Evolutionary conservation across 495 filamentous ascomycete genomes (phyloP).

Genomic region (Daldinia loculata): DNA sequence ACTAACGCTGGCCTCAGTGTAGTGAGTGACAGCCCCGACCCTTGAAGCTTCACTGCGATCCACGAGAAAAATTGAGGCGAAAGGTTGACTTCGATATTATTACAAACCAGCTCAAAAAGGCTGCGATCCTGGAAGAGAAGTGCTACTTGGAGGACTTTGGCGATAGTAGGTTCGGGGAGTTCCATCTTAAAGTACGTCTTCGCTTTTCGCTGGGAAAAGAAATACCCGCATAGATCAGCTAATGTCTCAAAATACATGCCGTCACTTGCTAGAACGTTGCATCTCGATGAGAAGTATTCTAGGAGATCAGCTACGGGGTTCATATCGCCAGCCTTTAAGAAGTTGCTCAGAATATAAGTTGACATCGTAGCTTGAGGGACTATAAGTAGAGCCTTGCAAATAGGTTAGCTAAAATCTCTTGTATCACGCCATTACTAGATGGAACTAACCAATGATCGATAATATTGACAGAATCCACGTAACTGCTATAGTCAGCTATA

Average conservation of each 20-base stretch:
- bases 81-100: conserved; percentile 2
- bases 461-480: conserved; percentile 1
- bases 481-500: conserved; percentile 5
- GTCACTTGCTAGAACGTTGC: background rate
- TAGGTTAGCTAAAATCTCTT: background rate
- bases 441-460: conserved; percentile 21
- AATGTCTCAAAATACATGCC: background rate
- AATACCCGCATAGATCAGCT: background rate
- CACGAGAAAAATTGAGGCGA: conserved; percentile 15
- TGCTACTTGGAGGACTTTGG: conserved; percentile 10
- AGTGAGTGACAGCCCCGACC: background rate
- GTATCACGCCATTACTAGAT: background rate
- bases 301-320: background rate
- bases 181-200: background rate
- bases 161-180: conserved; percentile 6
- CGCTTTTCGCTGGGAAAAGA: background rate
- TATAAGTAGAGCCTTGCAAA: conserved; percentile 18
- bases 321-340: background rate
- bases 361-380: conserved; percentile 13
- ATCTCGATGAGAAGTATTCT: conserved; percentile 11
- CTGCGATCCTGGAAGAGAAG: background rate
- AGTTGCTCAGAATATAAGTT: background rate
- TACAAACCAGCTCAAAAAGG: conserved; percentile 15
- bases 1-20: conserved; percentile 16
- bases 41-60: background rate